Conservation (phyloP, 2,329 filamentous ascomycete species). For the Fusarium bactridioides region DNA sequence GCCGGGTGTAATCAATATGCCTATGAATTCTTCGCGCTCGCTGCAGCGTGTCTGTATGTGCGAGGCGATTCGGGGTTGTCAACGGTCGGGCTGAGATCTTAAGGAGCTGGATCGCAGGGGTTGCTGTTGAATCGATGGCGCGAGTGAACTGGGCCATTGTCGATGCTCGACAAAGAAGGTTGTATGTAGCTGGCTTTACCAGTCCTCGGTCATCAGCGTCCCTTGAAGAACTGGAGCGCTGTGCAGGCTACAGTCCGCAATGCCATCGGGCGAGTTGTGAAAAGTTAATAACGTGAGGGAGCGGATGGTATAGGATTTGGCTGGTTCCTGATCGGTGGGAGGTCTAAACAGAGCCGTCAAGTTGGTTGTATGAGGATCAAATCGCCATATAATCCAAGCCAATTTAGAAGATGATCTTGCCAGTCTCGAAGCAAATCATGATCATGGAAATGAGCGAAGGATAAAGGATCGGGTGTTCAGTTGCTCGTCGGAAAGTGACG, state of each 20-base stretch:
- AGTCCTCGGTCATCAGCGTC: slow-evolving; percentile 36
- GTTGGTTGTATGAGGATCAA: not conserved
- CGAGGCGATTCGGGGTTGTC: slow-evolving; percentile 2
- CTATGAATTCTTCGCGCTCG: not conserved
- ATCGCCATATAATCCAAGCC: not conserved
- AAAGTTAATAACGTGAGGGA: slow-evolving; percentile 16
- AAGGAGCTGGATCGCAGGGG: slow-evolving; percentile 29
- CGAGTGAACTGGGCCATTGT: slow-evolving; percentile 39
- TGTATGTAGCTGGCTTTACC: slow-evolving; percentile 2
- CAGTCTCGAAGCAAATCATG: not conserved
- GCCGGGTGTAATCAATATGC: not conserved
- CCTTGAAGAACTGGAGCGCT: slow-evolving; percentile 36
- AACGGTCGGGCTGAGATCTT: slow-evolving; percentile 23
- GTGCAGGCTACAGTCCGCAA: slow-evolving; percentile 35
- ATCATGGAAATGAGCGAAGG: slow-evolving; percentile 13
- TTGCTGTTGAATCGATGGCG: slow-evolving; percentile 17
- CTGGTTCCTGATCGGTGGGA: not conserved
- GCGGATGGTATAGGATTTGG: slow-evolving; percentile 18
- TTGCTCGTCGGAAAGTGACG: slow-evolving; percentile 36
- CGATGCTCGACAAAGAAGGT: slow-evolving; percentile 15
- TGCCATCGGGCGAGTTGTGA: slow-evolving; percentile 39
- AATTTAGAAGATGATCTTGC: not conserved
- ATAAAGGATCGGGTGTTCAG: slow-evolving; percentile 22
- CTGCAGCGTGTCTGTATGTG: not conserved
- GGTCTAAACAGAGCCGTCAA: not conserved